Evolutionary conservation across 2,329 filamentous ascomycete genomes (phyloP).

Genomic region (Venturia nashicola): DNA sequence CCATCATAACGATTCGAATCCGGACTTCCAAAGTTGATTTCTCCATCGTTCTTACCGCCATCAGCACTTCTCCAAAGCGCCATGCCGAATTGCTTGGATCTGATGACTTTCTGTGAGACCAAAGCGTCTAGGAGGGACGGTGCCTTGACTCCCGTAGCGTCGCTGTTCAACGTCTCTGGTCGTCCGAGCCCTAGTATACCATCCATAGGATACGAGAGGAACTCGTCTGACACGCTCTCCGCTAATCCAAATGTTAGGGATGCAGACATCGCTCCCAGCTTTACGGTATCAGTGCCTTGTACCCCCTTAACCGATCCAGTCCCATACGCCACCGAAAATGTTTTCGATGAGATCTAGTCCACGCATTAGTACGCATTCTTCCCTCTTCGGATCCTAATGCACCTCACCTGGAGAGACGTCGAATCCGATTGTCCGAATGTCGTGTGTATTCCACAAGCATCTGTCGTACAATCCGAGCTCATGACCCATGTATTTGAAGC

Average conservation of each 20-base stretch:
- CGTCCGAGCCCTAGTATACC: slow-evolving; percentile 63
- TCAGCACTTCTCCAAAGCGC: slow-evolving; percentile 57
- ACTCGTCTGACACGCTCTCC: slow-evolving; percentile 58
- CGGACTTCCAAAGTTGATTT: slow-evolving; percentile 62
- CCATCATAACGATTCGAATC: slow-evolving; percentile 57
- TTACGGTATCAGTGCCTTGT: slow-evolving; percentile 53
- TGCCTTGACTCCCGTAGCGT: slow-evolving; percentile 30
- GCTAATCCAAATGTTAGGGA: slow-evolving; percentile 62
- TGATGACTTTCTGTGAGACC: slow-evolving; percentile 41
- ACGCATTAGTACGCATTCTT: not conserved
- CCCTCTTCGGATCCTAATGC: not conserved
- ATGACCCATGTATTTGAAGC: slow-evolving; percentile 72
- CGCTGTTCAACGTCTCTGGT: slow-evolving; percentile 1
- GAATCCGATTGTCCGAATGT: slow-evolving; percentile 58
- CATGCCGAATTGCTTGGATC: slow-evolving; percentile 58
- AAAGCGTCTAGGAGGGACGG: slow-evolving; percentile 59
- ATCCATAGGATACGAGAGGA: slow-evolving; percentile 70
- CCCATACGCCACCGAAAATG: slow-evolving; percentile 63
- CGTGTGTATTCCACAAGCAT: slow-evolving; percentile 57
- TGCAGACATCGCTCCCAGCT: slow-evolving; percentile 52
- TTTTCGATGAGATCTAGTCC: not conserved
- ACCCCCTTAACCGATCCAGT: slow-evolving; percentile 58
- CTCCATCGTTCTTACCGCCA: slow-evolving; percentile 51
- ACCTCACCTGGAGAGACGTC: slow-evolving; percentile 39
- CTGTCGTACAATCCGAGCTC: slow-evolving; percentile 52